Base-by-base conservation (phyloP, 371 early-diverging fungal genomes). In the Apophysomyces trapeziformis region DNA sequence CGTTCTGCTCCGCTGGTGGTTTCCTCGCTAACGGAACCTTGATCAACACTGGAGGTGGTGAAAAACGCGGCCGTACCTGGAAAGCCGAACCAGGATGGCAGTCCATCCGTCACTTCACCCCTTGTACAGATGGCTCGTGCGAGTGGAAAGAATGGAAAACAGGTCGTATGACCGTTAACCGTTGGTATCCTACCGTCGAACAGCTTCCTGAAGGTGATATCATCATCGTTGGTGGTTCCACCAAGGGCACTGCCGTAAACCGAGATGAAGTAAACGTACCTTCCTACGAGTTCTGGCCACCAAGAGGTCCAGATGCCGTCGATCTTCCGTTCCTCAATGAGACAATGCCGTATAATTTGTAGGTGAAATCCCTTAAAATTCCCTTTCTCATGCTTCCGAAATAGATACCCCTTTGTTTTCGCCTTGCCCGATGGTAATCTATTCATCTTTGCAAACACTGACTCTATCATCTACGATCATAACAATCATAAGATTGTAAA, bases 141-240 rank as follows among this genome's bases (percentile, higher is more conserved):
- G 65, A 75, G 35, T 85, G 83, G 82, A 61, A 66, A 7, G 82
- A 82, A 61, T 82, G 65, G 26, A 46, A 65, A 0, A 75, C 74
- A 1, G 72, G 72, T 4, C 71, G 68, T 39, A 82, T 82, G 82
- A 68, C 63, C 16, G 58, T 70, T 12, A 79, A 83, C 13, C 76
- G 89, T 5, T 89, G 89, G 89, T 87, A 87, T 63, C 85, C 85
- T 1, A 84, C 87, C n/a, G 74, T 85, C 44, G 84, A 85, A 14
- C 80, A 82, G 39, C 64, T 89, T 7, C 85, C 85, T 0, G 87
- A 84, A 73, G 89, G 68, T 45, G 82, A 69, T 62, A 60, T 86
- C 1, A 78, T 89, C 39, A 87, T 85, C 57, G 65, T 87, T 41
- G 87, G 89, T 57, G 89, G 89, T 12, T 72, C 84, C 0, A 82